These are phyloP conservation scores for Colletotrichum sp. DNA, from an alignment of 2,329 filamentous ascomycete genomes.

Conservation along the genomic window DNA sequence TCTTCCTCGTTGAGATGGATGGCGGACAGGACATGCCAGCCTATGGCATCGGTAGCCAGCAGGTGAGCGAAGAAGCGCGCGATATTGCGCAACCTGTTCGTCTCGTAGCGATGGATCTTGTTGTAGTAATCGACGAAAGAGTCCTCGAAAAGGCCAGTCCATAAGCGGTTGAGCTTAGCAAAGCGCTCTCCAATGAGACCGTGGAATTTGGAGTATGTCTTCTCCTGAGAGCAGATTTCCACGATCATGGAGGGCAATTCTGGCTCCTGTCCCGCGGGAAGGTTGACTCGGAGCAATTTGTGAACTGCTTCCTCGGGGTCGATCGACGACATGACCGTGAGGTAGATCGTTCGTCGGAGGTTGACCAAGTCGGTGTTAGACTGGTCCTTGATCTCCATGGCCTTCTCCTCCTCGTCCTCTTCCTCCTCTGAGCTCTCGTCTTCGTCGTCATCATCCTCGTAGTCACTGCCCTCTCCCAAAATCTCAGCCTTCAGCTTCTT, in stretches of 20 bases:
- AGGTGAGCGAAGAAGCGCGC: constrained; percentile 94
- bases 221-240: constrained; percentile 95
- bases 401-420: constrained; percentile 78
- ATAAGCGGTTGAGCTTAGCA: constrained; percentile 92
- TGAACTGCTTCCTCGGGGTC: constrained; percentile 97
- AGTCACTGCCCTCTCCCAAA: constrained; percentile 87
- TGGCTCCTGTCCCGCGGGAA: constrained; percentile 84
- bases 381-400: constrained; percentile 96
- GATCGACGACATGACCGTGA: constrained; percentile 96
- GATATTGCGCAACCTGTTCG: constrained; percentile 92
- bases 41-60: constrained; percentile 84
- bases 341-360: constrained; percentile 89
- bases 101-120: constrained; percentile 96
- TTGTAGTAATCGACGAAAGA: constrained; percentile 94
- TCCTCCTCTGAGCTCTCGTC: constrained; percentile 70
- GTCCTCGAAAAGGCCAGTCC: constrained; percentile 91
- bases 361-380: constrained; percentile 96
- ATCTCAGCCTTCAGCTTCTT: constrained; percentile 92
- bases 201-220: constrained; percentile 97
- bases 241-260: constrained; percentile 97
- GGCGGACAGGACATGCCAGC: constrained; percentile 86
- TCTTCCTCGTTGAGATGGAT: constrained; percentile 96
- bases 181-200: constrained; percentile 94
- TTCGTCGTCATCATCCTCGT: constrained; percentile 68
- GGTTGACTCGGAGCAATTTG: constrained; percentile 92